Evolutionary conservation across 192 early-diverging fungal species (phyloP).

Genomic region (Backusella luteola): DNA sequence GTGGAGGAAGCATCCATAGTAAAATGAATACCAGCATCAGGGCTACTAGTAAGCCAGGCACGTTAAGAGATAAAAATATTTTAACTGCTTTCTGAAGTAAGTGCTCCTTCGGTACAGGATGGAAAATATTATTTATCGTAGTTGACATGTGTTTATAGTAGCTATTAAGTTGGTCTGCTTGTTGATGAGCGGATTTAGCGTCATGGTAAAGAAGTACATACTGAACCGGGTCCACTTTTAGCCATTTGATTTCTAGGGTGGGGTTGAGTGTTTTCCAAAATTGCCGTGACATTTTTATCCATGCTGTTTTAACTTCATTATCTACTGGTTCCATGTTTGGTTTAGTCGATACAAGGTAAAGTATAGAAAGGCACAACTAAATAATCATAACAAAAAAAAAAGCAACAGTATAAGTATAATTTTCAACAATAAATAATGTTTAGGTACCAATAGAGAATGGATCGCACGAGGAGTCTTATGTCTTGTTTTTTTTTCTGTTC

Average conservation of each 20-base stretch:
- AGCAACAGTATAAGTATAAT: background rate
- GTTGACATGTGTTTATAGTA: background rate
- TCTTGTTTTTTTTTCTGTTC: background rate
- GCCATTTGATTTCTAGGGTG: conserved; percentile 21
- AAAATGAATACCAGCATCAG: conserved; percentile 18
- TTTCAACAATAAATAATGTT: background rate
- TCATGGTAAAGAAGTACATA: conserved; percentile 12
- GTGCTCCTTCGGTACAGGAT: background rate
- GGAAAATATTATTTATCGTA: background rate
- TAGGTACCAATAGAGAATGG: background rate
- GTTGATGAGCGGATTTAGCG: background rate
- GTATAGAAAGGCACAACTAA: background rate
- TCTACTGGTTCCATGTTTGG: background rate
- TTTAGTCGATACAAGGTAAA: background rate
- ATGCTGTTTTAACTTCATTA: background rate
- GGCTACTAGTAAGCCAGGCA: conserved; percentile 24
- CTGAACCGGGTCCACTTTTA: conserved; percentile 21
- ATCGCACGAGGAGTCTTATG: background rate
- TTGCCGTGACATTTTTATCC: background rate
- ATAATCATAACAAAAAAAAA: background rate
- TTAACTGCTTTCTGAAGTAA: background rate
- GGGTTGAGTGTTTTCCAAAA: conserved; percentile 1
- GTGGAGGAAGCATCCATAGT: conserved; percentile 25
- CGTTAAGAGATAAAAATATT: conserved; percentile 19
- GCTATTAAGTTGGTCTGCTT: background rate